Conservation (phyloP, 1,284 basidiomycete genomes). For the Sporisorium graminicola region DNA sequence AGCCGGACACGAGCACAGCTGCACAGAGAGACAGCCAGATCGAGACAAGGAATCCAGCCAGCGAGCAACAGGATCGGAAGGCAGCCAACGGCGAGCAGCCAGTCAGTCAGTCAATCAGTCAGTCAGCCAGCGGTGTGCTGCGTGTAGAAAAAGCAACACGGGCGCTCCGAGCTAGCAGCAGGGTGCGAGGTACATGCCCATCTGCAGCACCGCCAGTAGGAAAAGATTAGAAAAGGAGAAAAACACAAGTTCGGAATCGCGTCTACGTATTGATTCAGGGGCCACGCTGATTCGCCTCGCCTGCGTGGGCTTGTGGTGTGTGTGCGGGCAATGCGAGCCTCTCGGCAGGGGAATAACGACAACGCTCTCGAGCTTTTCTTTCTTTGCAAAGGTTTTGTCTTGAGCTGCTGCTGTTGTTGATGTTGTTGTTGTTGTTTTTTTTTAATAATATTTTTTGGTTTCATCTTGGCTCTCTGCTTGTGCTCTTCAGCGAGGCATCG, state of each 20-base stretch:
- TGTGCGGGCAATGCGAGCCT: background rate
- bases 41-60: background rate
- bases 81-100: background rate
- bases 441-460: too few species aligned
- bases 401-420: too few species aligned
- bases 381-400: too few species aligned
- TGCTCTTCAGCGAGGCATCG: background rate
- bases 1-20: background rate
- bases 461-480: too few species aligned
- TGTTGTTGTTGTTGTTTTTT: background rate
- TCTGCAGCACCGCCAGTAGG: background rate
- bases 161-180: slow-evolving; percentile 1
- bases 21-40: background rate
- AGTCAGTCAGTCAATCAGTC: background rate
- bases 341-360: background rate
- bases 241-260: slow-evolving; percentile 5
- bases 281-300: slow-evolving; percentile 3
- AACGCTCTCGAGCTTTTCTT: background rate
- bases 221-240: background rate
- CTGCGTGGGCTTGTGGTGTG: background rate
- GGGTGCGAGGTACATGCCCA: background rate
- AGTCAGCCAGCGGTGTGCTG: background rate
- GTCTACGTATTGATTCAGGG: slow-evolving; percentile 4
- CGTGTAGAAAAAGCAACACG: background rate
- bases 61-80: background rate